phyloP scores from a whole-genome alignment of 257 asterid species.

The Solanum dulcamara region DNA sequence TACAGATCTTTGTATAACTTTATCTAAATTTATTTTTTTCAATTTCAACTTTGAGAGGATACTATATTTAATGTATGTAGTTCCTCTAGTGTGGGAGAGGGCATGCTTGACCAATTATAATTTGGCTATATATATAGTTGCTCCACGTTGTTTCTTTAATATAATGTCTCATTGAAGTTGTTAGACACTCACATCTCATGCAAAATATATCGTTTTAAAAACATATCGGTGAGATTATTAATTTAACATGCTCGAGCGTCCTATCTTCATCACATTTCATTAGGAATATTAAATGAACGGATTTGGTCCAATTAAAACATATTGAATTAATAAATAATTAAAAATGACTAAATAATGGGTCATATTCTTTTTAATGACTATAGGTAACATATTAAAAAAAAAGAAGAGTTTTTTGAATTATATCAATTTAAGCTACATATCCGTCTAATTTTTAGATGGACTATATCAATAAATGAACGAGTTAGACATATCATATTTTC shows the following conservation, averaged over 20 bases:
- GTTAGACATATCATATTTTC: no score
- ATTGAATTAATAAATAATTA: background rate
- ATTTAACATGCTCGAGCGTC: background rate
- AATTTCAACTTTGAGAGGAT: background rate
- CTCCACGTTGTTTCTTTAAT: background rate
- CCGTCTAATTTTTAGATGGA: background rate
- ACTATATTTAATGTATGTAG: background rate
- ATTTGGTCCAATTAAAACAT: rapidly evolving
- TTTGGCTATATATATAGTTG: background rate
- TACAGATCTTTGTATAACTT: background rate
- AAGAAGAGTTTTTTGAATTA: no score
- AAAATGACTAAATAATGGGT: background rate
- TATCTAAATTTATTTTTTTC: background rate
- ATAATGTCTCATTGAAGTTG: background rate
- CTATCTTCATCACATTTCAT: background rate
- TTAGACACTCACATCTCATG: background rate
- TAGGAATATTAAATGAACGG: background rate
- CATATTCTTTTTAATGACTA: background rate
- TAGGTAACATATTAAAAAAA: background rate
- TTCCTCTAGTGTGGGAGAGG: background rate
- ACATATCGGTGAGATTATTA: background rate
- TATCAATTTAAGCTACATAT: background rate
- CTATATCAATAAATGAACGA: background rate
- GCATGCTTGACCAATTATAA: background rate
- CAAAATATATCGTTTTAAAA: background rate